Base-by-base conservation (phyloP, 306 rosid genomes). In the Gastrolobium villosum region DNA sequence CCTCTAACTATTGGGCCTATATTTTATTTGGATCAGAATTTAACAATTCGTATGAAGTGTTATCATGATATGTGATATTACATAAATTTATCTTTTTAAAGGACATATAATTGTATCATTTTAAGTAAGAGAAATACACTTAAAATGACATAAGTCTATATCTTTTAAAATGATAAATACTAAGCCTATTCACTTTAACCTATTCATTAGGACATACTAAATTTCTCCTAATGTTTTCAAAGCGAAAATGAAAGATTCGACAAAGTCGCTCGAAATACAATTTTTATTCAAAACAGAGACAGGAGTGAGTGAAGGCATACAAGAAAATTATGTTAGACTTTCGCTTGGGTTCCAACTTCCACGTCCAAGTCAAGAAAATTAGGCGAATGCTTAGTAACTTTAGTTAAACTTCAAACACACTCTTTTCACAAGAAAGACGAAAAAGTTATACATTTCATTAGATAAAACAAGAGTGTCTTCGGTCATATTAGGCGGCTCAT, bases 341-440 rank as follows among this genome's bases (percentile, higher is more conserved):
- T 26, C 65, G 26, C 28, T 10, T 13, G 65, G 30, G 2, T 48
- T 14, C 61, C 30, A 55, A 43, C 7, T 37, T 62, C 28, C 30
- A 56, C 28, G 62, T 41, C 54, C 73, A 73, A 82, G 79, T 82
- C 78, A 82, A 64, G 50, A 30, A 45, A 44, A 13, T 31, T 59
- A 68, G 26, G 68, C 73, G 26, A 41, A 1, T n/a, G 49, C 68
- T 48, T 15, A 34, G 32, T 46, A 72, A 59, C 74, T 72, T 57
- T 10, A 56, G 62, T 52, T 10, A 82, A 50, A 49, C 30, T 31
- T 66, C 55, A 67, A 78, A 59, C 7, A 13, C 76, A 61, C 72
- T 41, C 13, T 5, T 15, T 31, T 50, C 57, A 57, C 1, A 4
- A 5, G 61, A 40, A 45, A 14, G 31, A 62, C 74, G 2, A 70